Conservation (phyloP, 2,329 filamentous ascomycete genomes). For the Metarhizium album region DNA sequence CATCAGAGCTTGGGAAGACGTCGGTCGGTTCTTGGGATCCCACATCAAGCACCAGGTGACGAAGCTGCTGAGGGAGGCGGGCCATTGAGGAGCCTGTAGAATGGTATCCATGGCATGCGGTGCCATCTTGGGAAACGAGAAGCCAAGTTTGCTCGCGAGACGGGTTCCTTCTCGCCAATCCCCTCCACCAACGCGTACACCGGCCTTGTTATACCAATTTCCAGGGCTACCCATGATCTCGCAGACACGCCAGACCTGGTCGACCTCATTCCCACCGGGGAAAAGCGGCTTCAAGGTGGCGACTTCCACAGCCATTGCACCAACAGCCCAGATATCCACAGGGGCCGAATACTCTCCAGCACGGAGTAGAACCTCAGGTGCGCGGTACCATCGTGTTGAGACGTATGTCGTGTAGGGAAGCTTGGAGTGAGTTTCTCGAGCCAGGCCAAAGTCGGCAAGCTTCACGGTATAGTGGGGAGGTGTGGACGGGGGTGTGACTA, state of each 20-base stretch:
- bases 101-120: constrained; percentile 95
- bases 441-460: constrained; percentile 95
- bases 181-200: constrained; percentile 77
- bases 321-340: constrained; percentile 96
- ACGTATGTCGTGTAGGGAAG: constrained; percentile 97
- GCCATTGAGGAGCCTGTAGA: constrained; percentile 84
- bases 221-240: constrained; percentile 99
- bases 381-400: constrained; percentile 95
- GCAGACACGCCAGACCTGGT: constrained; percentile 97
- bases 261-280: constrained; percentile 94
- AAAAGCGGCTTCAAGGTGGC: constrained; percentile 94
- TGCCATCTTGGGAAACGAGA: constrained; percentile 99
- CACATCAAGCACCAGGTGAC: constrained; percentile 99
- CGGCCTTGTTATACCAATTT: constrained; percentile 93
- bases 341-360: constrained; percentile 96
- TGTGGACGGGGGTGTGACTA: constrained; percentile 91
- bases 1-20: constrained; percentile 83
- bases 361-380: constrained; percentile 84
- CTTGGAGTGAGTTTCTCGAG: constrained; percentile 94
- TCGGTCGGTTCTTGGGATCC: constrained; percentile 88
- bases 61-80: constrained; percentile 74
- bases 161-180: constrained; percentile 95
- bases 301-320: constrained; percentile 97
- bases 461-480: constrained; percentile 93
- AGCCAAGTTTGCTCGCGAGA: constrained; percentile 89